These are phyloP conservation scores for Yamadazyma atmosphaerica DNA, from an alignment of 1,139 yeast genomes.

Conservation along the genomic window DNA sequence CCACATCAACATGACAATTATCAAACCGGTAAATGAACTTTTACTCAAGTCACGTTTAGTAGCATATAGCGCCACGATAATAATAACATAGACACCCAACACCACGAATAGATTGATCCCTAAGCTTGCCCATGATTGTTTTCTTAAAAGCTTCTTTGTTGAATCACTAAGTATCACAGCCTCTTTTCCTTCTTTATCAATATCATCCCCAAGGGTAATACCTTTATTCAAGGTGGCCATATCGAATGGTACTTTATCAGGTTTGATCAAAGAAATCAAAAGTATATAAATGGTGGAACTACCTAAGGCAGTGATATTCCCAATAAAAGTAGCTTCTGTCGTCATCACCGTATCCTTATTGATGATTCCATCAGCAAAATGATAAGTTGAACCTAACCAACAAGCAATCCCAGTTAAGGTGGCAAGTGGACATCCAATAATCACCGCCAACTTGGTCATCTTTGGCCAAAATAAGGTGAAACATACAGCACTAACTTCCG, in stretches of 20 bases:
- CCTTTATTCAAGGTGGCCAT: conserved; percentile 18
- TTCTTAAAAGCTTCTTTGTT: conserved; percentile 21
- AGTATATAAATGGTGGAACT: conserved; percentile 24
- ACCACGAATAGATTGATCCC: conserved; percentile 22
- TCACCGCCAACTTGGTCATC: conserved; percentile 40
- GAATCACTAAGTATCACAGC: conserved; percentile 21
- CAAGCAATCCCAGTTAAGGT: conserved; percentile 44
- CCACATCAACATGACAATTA: conserved; percentile 33
- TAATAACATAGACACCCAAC: conserved; percentile 27
- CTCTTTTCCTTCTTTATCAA: conserved; percentile 27
- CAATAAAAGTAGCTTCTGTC: conserved; percentile 32
- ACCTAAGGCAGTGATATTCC: conserved; percentile 32
- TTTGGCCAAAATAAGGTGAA: conserved; percentile 48
- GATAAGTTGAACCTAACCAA: conserved; percentile 41
- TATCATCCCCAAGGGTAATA: conserved; percentile 32
- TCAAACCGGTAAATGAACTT: conserved; percentile 28
- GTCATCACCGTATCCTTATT: conserved; percentile 25
- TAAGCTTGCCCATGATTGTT: conserved; percentile 23
- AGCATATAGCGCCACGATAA: conserved; percentile 25
- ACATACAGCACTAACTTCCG: conserved; percentile 37
- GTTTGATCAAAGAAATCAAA: conserved; percentile 26
- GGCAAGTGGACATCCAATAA: conserved; percentile 48
- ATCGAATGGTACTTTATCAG: conserved; percentile 24
- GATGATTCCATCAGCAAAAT: conserved; percentile 22
- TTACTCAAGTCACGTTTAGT: conserved; percentile 29